A percentile compares a stretch with the other conserved stretches of the same genome.
These are phyloP conservation scores for Cornus kousa DNA, from an alignment of 148 eudicot species.

Conservation along the genomic window DNA sequence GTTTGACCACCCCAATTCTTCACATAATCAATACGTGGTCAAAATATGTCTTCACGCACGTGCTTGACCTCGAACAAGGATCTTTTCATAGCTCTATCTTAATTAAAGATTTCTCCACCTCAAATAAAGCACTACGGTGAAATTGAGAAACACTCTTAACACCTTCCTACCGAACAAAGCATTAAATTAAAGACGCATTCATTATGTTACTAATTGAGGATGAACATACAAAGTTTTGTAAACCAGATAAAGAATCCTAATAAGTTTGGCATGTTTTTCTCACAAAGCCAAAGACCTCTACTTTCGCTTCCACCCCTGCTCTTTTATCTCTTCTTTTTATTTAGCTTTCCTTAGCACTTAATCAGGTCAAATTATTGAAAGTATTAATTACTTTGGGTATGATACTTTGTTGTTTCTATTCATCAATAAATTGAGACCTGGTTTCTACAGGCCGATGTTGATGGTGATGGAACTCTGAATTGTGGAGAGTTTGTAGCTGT, in stretches of 20 bases:
- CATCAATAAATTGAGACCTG: constrained; percentile 10
- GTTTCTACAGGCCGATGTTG: constrained; percentile 65
- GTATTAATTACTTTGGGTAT: not conserved
- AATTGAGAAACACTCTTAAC: too few species aligned
- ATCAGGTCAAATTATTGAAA: not conserved
- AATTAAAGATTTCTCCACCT: too few species aligned
- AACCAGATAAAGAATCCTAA: not conserved
- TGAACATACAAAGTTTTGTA: too few species aligned
- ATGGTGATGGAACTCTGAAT: constrained; percentile 63
- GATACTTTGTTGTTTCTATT: not conserved
- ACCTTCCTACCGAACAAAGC: too few species aligned
- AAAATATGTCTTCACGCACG: too few species aligned
- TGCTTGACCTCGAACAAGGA: too few species aligned
- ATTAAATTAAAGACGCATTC: too few species aligned
- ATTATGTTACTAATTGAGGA: too few species aligned
- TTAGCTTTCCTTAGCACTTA: not conserved
- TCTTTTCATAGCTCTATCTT: too few species aligned
- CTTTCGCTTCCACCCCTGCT: not conserved
- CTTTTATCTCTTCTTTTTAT: not conserved
- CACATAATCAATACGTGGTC: too few species aligned
- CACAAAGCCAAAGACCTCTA: not conserved
- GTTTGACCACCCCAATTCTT: too few species aligned
- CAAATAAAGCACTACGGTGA: too few species aligned
- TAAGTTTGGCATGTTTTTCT: not conserved
- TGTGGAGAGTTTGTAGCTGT: constrained; percentile 71